Evolutionary conservation across 1,284 basidiomycete species (phyloP), one percentile per base, ranked within the genome.

Genomic region (Puccinia polysora): DNA sequence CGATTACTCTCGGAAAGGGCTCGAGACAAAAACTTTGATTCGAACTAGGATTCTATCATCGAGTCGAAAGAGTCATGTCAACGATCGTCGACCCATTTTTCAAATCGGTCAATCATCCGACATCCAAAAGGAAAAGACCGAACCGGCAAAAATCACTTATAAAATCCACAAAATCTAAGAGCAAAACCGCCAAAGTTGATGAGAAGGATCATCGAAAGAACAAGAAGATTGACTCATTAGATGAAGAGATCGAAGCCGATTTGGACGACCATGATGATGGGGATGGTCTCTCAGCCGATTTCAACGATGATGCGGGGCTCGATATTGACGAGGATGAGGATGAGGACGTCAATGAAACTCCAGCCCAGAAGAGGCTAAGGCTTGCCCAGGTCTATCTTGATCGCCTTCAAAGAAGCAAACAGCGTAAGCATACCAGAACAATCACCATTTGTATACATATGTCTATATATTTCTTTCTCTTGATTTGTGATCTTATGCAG

Each of bases 341-440:
- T 7, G 55, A 59, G 20, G 55, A 69, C 32, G n/a, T n/a, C n/a
- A 18, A 58, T 34, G 81, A 98, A 83, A 97, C 94, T 0, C 91
- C 93, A 0, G 93, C 92, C 0, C 88, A 95, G 83, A 97, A 98
- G 81, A 83, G 95, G 73, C 83, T 98, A 12, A 82, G 96, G 73
- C 82, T 98, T 30, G 94, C 95, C 2, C 89, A 91, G 79, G 81
- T 94, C 75, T 97, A 98, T 80, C 82, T 99, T 55, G 87, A 93
- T 73, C 88, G 85, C 73, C 86, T 97, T 18, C 89, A 90, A 79
- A 86, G 89, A 74, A 84, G 84, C 20, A 80, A 90, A 67, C 88
- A 89, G 89, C 76, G 87, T 82, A 25, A 14, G 14, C 49, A 8
- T 28, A 32, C 18, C 20, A 47, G n/a, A 34, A 20, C 18, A 34